phyloP scores from a whole-genome alignment of 2,329 filamentous ascomycete genomes.

The Calonectria montana region DNA sequence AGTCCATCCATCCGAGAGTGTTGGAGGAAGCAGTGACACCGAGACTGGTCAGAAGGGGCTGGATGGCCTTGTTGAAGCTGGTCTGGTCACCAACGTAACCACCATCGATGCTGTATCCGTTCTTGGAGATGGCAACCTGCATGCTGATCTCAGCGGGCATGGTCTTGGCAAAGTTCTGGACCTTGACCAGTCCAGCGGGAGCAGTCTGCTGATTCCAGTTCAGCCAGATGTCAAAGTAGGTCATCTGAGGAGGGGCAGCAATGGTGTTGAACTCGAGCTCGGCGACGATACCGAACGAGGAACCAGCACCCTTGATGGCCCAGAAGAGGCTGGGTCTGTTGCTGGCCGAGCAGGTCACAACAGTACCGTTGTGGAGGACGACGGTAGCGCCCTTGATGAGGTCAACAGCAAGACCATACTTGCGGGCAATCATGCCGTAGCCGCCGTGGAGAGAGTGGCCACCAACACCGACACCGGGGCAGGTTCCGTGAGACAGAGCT shows the following conservation, averaged over 20 bases:
- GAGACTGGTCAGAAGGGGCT: conserved; percentile 34
- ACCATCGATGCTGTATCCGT: conserved; percentile 39
- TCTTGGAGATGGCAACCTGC: conserved; percentile 36
- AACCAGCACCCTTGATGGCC: conserved; percentile 45
- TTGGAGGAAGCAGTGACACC: conserved; percentile 14
- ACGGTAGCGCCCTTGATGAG: conserved; percentile 44
- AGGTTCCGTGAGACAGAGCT: conserved; percentile 63
- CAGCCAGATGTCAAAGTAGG: conserved; percentile 36
- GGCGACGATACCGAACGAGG: conserved; percentile 46
- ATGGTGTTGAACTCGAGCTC: conserved; percentile 46
- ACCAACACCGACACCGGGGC: conserved; percentile 51
- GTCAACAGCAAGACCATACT: conserved; percentile 44
- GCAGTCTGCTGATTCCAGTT: conserved; percentile 36
- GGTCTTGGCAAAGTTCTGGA: conserved; percentile 45
- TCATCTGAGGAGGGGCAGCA: conserved; percentile 30
- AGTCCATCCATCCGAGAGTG: conserved; percentile 41
- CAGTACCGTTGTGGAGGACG: conserved; percentile 41
- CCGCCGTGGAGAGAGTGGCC: conserved; percentile 47
- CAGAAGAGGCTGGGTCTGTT: conserved; percentile 43
- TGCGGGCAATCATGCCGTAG: conserved; percentile 47
- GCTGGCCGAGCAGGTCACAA: conserved; percentile 41
- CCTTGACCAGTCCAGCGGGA: conserved; percentile 31
- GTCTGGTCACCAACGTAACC: conserved; percentile 38
- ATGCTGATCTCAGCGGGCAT: conserved; percentile 44
- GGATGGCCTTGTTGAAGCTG: conserved; percentile 28